Base-by-base conservation (phyloP, 306 rosid genomes). In the Ormosia semicastrata region DNA sequence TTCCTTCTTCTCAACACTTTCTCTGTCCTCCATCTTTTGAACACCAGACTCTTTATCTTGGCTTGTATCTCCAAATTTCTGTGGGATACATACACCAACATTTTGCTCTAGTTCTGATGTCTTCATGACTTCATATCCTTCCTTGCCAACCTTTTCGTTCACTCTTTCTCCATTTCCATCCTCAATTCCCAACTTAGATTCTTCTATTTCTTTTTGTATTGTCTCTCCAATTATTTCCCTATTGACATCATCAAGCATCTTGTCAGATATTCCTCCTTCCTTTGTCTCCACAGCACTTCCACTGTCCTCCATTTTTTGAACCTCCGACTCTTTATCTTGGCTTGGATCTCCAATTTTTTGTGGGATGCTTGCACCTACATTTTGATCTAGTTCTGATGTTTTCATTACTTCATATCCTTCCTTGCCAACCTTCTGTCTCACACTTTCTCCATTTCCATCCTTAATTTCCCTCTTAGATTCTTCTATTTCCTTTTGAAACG, bases 1-100 rank as follows among this genome's bases (percentile, higher is more conserved):
- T 14, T 30, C 49, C 39, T 34, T 49, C 5, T 3, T n/a, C 44
- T 75, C 30, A 50, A 9, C 32, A 9, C 50, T 57, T 18, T 58
- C 44, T 72, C 34, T 57, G 67, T 85, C 62, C 64, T 76, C 11
- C 46, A 9, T 33, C 62, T 65, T 36, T 34, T 66, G 79, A 54
- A 53, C 14, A n/a, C 1, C 49, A 14, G 71, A 53, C 30, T 73
- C 33, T 53, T 59, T 9, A 4, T 56, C 69, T 78, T 66, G 62
- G 59, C 67, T 33, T 37, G 6, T 49, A 57, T 14, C 49, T 8
- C 53, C 66, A 49, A 46, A 52, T 10, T 53, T 52, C 5, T 9
- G 18, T 29, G 71, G 17, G 36, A 32, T 47, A 14, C 47, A 33
- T 59, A 40, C 67, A 69, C 8, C 47, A 44, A 63, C 8, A 41